These are phyloP conservation scores for Cutaneotrichosporon cavernicola DNA, from an alignment of 1,284 basidiomycete genomes.

Conservation along the genomic window DNA sequence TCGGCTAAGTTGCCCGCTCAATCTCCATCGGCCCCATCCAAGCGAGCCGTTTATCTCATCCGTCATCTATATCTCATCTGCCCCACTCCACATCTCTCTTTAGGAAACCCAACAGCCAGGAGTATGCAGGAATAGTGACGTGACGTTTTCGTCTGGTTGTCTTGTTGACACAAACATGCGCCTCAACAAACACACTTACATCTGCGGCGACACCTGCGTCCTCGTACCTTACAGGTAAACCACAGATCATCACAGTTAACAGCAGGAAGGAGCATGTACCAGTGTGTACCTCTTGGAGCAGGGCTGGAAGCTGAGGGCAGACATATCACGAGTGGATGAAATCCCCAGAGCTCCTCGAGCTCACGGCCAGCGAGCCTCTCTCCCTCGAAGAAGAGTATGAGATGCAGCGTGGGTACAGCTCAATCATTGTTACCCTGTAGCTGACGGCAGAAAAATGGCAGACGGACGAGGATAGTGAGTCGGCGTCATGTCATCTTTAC, in stretches of 20 bases:
- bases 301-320: conserved; percentile 53
- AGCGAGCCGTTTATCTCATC: too few species aligned
- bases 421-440: too few species aligned
- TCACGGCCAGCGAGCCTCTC: conserved; percentile 84
- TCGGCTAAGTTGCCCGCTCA: too few species aligned
- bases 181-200: conserved; percentile 62
- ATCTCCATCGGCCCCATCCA: too few species aligned
- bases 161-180: conserved; percentile 55
- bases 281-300: conserved; percentile 45
- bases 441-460: conserved; percentile 71
- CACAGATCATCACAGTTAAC: conserved; percentile 10
- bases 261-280: conserved; percentile 62
- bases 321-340: conserved; percentile 92
- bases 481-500: not conserved
- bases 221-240: conserved; percentile 70
- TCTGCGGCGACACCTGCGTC: conserved; percentile 64
- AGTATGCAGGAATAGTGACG: too few species aligned
- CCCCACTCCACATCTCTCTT: too few species aligned
- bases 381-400: conserved; percentile 79
- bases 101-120: too few species aligned
- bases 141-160: too few species aligned
- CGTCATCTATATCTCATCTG: too few species aligned
- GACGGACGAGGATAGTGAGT: conserved; percentile 76
- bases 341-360: conserved; percentile 66
- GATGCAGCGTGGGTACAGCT: conserved; percentile 75